Evolutionary conservation across 2,329 filamentous ascomycete genomes (phyloP).

Genomic region (Cladobotryum protrusum): DNA sequence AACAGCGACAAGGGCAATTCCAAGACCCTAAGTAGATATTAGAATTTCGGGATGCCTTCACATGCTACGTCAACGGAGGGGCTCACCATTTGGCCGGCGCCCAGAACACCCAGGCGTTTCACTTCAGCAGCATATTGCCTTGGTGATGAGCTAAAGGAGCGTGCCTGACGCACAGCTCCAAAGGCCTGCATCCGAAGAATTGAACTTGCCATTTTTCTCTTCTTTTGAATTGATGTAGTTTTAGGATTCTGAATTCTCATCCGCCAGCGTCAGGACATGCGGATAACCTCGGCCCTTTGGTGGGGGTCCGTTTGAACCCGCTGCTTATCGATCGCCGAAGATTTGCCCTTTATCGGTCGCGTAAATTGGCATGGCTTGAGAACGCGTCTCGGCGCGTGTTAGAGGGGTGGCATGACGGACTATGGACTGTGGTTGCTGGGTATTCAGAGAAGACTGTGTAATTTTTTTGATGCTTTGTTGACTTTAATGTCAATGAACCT

Average conservation of each 20-base stretch:
- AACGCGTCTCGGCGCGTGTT: slow-evolving; percentile 21
- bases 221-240: background rate
- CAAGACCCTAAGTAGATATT: slow-evolving; percentile 61
- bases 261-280: slow-evolving; percentile 11
- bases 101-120: slow-evolving; percentile 83
- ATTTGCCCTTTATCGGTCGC: slow-evolving; percentile 13
- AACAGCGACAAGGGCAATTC: slow-evolving; percentile 91
- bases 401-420: slow-evolving; percentile 3
- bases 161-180: slow-evolving; percentile 32
- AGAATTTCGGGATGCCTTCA: slow-evolving; percentile 16
- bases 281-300: slow-evolving; percentile 39
- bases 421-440: background rate
- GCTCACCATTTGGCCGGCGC: slow-evolving; percentile 89
- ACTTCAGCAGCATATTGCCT: slow-evolving; percentile 61
- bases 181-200: slow-evolving; percentile 33
- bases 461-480: background rate
- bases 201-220: slow-evolving; percentile 32
- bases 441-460: background rate
- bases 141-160: slow-evolving; percentile 65
- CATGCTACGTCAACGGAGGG: slow-evolving; percentile 9
- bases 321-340: slow-evolving; percentile 12
- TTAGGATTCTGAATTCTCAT: too few species aligned
- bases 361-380: slow-evolving; percentile 5
- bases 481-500: background rate
- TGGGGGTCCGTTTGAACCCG: slow-evolving; percentile 7